Evolutionary conservation across 106 monocot genomes (phyloP), one percentile per base, ranked within the genome.

Genomic region (Hemerocallis citrina): DNA sequence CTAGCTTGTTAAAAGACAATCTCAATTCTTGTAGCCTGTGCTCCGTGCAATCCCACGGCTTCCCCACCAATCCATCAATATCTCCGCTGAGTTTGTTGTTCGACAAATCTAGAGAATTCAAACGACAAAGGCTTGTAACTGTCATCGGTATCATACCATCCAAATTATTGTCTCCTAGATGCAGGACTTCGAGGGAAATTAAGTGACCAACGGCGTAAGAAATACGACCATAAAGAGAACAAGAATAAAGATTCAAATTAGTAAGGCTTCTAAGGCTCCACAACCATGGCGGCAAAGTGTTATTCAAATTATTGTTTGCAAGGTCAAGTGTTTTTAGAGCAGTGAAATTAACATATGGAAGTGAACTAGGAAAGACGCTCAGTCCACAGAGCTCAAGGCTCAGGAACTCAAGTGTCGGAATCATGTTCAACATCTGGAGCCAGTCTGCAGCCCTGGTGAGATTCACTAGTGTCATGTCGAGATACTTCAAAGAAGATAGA

Each of bases 381-480:
- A 78, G 60, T 5, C 3, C 20, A 22, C 78, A 78, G 0, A 1
- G 0, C 0, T 0, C 1, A 7, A 78, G 11, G 51, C 17, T 27
- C 14, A 78, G 16, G 3, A 34, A 31, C 23, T 17, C 34, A 12
- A 83, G 55, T 13, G 38, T 45, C n/a, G 83, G 35, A 28, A 83
- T 56, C 12, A 6, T 70, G 29, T 55, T 72, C 11, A 81, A 13
- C 1, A 27, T 13, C 7, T 65, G 51, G 8, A 68, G 20, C 68
- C 63, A 68, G 0, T 47, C 37, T 23, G 25, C 36, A 16, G 29
- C 33, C 45, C 32, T 10, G 11, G 54, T 57, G 57, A 41, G 45
- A 32, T 28, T 27, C n/a, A 54, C 45, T 14, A 22, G 32, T 21
- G 47, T 34, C 47, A 44, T 46, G 7, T 28, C 27, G 32, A 34